Base-by-base conservation (phyloP, 2,329 filamentous ascomycete genomes). In the Grosmannia penicillata region DNA sequence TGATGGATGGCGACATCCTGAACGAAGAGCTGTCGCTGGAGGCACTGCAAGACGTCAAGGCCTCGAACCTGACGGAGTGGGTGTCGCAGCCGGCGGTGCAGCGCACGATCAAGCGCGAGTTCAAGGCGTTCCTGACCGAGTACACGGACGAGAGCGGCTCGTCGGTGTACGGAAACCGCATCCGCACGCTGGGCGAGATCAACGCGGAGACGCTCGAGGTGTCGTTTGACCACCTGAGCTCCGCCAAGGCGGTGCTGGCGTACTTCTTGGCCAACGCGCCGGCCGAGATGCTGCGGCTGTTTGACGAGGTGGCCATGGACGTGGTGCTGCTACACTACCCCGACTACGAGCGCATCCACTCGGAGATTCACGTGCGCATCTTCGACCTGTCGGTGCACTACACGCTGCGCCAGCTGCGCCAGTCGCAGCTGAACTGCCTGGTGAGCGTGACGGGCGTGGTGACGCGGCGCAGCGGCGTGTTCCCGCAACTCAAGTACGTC, bases 221-320 rank as follows among this genome's bases (percentile, higher is more conserved):
- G 33, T 95, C 87, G 2, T 98, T 94, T 56, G 82, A 89, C 47
- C 87, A 98, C 57, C 68, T 98, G 15, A 80, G 84, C 8, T 78
- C 82, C 31, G 83, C 83, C 43, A 96, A 95, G 60, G 91, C 91
- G 21, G 91, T 91, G 38, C 65, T 98, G 15, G 91, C 87, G 13
- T 96, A 93, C 58, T 98, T 95, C 63, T 65, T 98, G 22, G 89
- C 89, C 48, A 98, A 96, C 53, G 86, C 89, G 1, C 91, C 91
- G 0, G 75, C 82, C n/a, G 89, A 95, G 58, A 83, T 96, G 54
- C 72, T 98, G 44, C 91, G 91, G 56, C 79, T 98, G 35, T 96
- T 98, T 53, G 91, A 98, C 50, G 79, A 93, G 47, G 89, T 95
- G 4, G 89, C 91, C 41, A 89, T 98, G 75, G 91, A 98, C 46